A percentile compares a stretch with the other conserved stretches of the same genome.
These are phyloP conservation scores for Eutrema heterophyllum DNA, from an alignment of 345 rosid genomes.

Conservation along the genomic window DNA sequence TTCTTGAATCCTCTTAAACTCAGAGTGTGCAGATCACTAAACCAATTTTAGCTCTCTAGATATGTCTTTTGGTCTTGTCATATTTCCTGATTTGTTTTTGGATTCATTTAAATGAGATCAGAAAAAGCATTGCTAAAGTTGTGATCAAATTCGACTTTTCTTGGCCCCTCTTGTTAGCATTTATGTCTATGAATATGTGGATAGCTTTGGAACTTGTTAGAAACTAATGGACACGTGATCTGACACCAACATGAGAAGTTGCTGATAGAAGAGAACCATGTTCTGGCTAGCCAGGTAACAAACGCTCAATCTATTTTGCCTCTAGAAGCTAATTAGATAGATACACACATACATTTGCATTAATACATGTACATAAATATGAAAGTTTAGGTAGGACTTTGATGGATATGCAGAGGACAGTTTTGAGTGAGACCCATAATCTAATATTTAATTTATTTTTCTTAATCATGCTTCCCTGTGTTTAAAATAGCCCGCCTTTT, in stretches of 20 bases:
- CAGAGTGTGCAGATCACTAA: background rate
- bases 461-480: too few relatives aligned
- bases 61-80: background rate
- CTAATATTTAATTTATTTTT: background rate
- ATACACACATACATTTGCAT: background rate
- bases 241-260: slow-evolving; percentile 12
- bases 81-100: too few relatives aligned
- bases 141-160: background rate
- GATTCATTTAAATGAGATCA: background rate
- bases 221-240: slow-evolving; percentile 2
- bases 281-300: slow-evolving; percentile 10
- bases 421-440: background rate
- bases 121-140: background rate
- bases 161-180: too few relatives aligned
- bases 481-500: too few relatives aligned
- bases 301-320: background rate
- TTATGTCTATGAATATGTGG: background rate
- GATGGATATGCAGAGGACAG: background rate
- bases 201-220: background rate
- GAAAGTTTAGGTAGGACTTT: background rate
- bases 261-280: slow-evolving; percentile 21
- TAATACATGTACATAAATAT: background rate
- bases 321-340: background rate
- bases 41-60: background rate
- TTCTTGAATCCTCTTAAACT: background rate